Conservation (phyloP, 2,329 filamentous ascomycete species). For the Metarhizium robertsii region DNA sequence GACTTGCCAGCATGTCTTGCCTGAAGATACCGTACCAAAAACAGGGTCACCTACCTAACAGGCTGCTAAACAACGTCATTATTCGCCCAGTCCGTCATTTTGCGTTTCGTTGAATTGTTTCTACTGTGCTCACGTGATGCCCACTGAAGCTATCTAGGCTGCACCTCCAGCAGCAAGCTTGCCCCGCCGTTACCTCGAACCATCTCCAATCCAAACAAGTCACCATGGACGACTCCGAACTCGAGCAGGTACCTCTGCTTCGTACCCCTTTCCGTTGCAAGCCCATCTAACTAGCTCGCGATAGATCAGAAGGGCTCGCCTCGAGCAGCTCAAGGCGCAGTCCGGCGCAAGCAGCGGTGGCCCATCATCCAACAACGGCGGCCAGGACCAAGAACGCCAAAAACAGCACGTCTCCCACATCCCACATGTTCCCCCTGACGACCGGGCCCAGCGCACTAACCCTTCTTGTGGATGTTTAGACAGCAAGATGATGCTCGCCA, state of each 20-base stretch:
- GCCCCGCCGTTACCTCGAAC: slow-evolving; percentile 4
- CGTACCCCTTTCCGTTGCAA: not conserved
- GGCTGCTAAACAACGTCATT: too few species aligned
- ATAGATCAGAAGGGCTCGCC: slow-evolving; percentile 82
- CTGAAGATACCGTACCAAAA: too few species aligned
- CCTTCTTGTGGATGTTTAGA: slow-evolving; percentile 16
- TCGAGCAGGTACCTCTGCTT: slow-evolving; percentile 25
- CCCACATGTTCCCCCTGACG: too few species aligned
- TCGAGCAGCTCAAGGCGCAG: slow-evolving; percentile 83
- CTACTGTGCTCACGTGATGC: slow-evolving; percentile 11
- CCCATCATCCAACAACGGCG: slow-evolving; percentile 28
- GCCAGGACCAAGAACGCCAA: slow-evolving; percentile 51
- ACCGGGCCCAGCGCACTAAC: not conserved
- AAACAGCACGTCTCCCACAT: slow-evolving; percentile 25
- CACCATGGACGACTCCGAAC: slow-evolving; percentile 35
- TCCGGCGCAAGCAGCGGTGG: slow-evolving; percentile 40
- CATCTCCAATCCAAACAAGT: slow-evolving; percentile 5
- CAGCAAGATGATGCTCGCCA: slow-evolving; percentile 60
- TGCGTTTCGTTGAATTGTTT: not conserved
- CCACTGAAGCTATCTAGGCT: not conserved
- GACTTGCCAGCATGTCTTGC: not conserved
- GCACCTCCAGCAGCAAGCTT: slow-evolving; percentile 9
- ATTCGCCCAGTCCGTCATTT: too few species aligned
- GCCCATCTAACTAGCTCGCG: slow-evolving; percentile 1
- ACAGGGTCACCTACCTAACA: too few species aligned